Evolutionary conservation across 1,139 yeast genomes (phyloP).

Genomic region (Hemisphaericaspora xylanilytica): DNA sequence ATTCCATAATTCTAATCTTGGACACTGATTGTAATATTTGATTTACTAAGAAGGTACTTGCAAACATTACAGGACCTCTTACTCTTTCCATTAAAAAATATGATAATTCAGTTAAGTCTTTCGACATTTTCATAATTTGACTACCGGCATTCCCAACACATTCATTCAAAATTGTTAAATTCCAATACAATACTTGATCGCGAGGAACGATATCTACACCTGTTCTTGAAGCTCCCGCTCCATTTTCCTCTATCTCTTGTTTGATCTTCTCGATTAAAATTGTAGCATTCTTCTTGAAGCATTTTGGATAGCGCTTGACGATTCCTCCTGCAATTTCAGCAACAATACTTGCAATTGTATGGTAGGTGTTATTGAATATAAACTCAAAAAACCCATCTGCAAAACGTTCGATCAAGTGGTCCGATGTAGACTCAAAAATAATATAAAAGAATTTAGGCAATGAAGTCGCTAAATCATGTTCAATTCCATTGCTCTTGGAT

Average conservation of each 20-base stretch:
- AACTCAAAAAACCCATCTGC: conserved; percentile 55
- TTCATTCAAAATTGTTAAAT: conserved; percentile 68
- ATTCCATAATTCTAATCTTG: conserved; percentile 55
- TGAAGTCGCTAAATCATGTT: conserved; percentile 52
- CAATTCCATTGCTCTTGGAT: conserved; percentile 43
- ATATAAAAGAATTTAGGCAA: conserved; percentile 67
- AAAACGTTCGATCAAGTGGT: conserved; percentile 53
- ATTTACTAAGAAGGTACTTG: conserved; percentile 54
- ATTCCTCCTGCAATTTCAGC: conserved; percentile 71
- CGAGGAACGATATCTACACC: conserved; percentile 69
- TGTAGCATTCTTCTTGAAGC: conserved; percentile 45
- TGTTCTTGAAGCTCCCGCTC: conserved; percentile 76
- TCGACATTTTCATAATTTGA: conserved; percentile 42
- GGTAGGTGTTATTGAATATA: conserved; percentile 57
- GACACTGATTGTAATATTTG: conserved; percentile 67
- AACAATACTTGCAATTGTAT: conserved; percentile 64
- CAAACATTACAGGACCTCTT: conserved; percentile 59
- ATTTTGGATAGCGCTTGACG: conserved; percentile 57
- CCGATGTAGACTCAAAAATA: conserved; percentile 68
- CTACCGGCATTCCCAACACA: conserved; percentile 67
- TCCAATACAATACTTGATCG: conserved; percentile 76
- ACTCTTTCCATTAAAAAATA: conserved; percentile 54
- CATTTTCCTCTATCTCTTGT: conserved; percentile 75
- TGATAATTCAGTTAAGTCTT: conserved; percentile 52
- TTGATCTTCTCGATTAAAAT: conserved; percentile 52